phyloP scores from a whole-genome alignment of 805 yeast genomes.

The Blastobotrys terrestris region DNA sequence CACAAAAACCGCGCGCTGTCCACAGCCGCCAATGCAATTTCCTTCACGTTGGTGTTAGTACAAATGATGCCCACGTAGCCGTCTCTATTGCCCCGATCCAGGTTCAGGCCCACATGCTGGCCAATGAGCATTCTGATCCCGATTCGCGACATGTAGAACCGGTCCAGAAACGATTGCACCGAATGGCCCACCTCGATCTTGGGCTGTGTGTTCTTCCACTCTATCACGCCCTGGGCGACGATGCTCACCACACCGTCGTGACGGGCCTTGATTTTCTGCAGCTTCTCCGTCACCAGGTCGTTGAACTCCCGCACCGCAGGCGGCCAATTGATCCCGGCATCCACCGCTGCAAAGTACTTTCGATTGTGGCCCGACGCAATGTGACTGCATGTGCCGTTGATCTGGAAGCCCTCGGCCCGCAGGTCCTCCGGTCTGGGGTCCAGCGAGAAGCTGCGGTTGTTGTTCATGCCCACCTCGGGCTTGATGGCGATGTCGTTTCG shows the following conservation, averaged over 20 bases:
- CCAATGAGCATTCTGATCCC: constrained; percentile 93
- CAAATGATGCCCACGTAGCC: constrained; percentile 88
- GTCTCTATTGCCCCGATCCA: constrained; percentile 49
- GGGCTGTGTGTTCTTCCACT: constrained; percentile 61
- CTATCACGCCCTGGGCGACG: constrained; percentile 85
- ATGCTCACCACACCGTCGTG: constrained; percentile 94
- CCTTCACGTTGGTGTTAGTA: constrained; percentile 75
- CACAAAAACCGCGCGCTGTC: constrained; percentile 88
- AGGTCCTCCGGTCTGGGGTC: constrained; percentile 24
- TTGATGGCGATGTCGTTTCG: constrained; percentile 27
- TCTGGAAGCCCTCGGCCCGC: not conserved
- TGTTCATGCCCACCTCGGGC: constrained; percentile 24
- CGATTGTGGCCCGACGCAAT: constrained; percentile 20
- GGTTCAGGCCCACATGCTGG: constrained; percentile 82
- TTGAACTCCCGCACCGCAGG: constrained; percentile 69
- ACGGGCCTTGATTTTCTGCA: constrained; percentile 67
- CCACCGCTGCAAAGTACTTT: constrained; percentile 47
- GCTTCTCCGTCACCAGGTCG: constrained; percentile 54
- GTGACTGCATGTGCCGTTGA: constrained; percentile 2
- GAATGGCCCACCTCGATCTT: constrained; percentile 55
- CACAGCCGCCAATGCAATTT: constrained; percentile 79
- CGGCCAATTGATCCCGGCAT: constrained; percentile 59
- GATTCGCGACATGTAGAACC: constrained; percentile 84
- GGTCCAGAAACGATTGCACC: constrained; percentile 74
- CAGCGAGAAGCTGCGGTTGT: constrained; percentile 14